Conservation (phyloP, 805 yeast genomes). For the Metschnikowia gelsemii region DNA sequence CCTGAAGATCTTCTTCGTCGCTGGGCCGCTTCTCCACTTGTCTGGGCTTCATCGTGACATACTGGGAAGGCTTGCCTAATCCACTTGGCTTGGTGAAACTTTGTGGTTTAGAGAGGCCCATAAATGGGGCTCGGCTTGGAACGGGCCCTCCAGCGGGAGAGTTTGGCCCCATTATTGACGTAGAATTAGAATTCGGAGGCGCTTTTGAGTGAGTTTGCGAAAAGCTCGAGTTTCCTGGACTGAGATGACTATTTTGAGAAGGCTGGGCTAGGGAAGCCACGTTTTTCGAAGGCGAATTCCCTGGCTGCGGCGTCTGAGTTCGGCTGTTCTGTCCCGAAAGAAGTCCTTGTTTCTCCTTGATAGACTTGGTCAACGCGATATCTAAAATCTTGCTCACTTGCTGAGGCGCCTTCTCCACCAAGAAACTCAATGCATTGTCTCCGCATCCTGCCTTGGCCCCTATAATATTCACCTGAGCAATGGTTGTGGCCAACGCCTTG, state of each 20-base stretch:
- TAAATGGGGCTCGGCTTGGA: slow-evolving; percentile 24
- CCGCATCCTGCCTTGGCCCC: slow-evolving; percentile 82
- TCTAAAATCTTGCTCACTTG: slow-evolving; percentile 77
- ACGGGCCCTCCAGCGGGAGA: background rate
- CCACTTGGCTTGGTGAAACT: slow-evolving; percentile 33
- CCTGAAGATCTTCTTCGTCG: slow-evolving; percentile 12
- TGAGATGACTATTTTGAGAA: no score
- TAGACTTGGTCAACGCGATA: slow-evolving; percentile 78
- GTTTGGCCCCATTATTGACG: background rate
- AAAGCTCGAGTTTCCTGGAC: background rate
- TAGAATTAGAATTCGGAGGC: background rate
- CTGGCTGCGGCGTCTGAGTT: slow-evolving; percentile 18
- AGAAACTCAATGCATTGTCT: slow-evolving; percentile 72
- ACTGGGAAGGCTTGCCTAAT: slow-evolving; percentile 38
- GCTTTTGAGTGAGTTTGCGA: no score
- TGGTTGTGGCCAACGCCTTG: slow-evolving; percentile 89
- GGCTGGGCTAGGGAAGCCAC: background rate
- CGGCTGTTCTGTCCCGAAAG: slow-evolving; percentile 21
- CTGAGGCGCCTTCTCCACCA: slow-evolving; percentile 78
- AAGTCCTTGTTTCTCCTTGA: slow-evolving; percentile 43
- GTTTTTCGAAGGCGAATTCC: background rate
- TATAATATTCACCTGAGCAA: slow-evolving; percentile 84
- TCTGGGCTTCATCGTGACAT: slow-evolving; percentile 35
- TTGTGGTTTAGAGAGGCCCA: slow-evolving; percentile 26
- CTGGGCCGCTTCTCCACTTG: slow-evolving; percentile 12